Conservation (phyloP, 192 early-diverging fungal species). For the Coemansia sp. region DNA sequence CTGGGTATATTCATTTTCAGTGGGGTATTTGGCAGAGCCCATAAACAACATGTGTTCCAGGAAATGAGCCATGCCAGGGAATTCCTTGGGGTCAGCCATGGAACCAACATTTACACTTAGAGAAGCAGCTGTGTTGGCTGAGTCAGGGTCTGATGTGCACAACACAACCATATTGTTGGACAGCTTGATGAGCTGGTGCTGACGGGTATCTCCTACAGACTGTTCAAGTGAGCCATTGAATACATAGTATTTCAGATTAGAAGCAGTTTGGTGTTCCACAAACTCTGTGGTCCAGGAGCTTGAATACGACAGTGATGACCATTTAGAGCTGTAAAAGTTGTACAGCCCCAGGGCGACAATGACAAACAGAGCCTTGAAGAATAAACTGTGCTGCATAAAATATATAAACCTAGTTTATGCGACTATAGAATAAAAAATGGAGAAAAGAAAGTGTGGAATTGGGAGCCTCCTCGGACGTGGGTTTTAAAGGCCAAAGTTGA, state of each 20-base stretch:
- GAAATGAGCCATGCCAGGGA: slow-evolving; percentile 69
- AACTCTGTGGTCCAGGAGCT: neutral
- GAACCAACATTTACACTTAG: slow-evolving; percentile 64
- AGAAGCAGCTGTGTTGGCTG: slow-evolving; percentile 55
- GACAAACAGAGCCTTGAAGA: neutral
- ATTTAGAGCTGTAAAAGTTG: neutral
- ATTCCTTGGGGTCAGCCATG: slow-evolving; percentile 56
- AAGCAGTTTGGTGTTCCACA: neutral
- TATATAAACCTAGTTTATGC: neutral
- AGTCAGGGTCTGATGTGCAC: slow-evolving; percentile 56
- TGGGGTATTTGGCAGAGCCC: slow-evolving; percentile 67
- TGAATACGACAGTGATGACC: neutral
- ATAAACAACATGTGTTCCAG: slow-evolving; percentile 72
- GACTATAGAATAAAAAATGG: neutral
- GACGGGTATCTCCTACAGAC: slow-evolving; percentile 56
- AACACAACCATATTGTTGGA: slow-evolving; percentile 60
- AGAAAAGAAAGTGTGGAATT: neutral
- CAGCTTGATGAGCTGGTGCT: slow-evolving; percentile 58
- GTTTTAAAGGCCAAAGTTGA: neutral
- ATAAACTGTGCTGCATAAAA: neutral
- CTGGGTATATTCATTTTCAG: slow-evolving; percentile 60
- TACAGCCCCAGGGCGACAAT: neutral
- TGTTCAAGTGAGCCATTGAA: slow-evolving; percentile 41
- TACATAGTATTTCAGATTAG: slow-evolving; percentile 15
- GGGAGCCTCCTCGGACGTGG: neutral